A percentile compares a stretch with the other conserved stretches of the same genome.
These are phyloP conservation scores for Leavenworthia alabamica DNA, from an alignment of 345 rosid genomes.

Conservation along the genomic window DNA sequence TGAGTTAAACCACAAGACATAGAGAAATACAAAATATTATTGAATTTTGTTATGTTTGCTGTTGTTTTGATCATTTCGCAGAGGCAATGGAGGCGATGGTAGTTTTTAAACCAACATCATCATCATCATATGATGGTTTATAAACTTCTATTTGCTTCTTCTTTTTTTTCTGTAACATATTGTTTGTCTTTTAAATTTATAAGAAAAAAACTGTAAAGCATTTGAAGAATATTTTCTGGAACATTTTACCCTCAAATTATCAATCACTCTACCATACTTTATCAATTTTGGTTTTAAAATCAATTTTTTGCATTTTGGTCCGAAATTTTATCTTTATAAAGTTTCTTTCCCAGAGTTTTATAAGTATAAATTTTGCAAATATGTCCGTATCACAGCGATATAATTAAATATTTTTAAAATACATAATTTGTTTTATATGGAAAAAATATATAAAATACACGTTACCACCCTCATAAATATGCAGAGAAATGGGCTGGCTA, in stretches of 20 bases:
- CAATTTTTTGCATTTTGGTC: not conserved
- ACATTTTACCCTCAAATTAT: conserved; percentile 8
- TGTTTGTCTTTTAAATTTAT: not conserved
- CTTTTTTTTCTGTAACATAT: conserved; percentile 18
- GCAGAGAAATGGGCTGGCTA: too few relatives aligned
- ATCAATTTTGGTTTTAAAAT: not conserved
- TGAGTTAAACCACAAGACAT: conserved; percentile 40
- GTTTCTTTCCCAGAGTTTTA: too few relatives aligned
- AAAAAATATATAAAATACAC: too few relatives aligned
- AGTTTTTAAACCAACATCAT: conserved; percentile 15
- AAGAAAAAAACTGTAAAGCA: conserved; percentile 25
- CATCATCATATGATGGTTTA: conserved; percentile 1
- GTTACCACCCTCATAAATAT: too few relatives aligned
- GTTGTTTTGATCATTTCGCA: conserved; percentile 20
- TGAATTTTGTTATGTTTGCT: conserved; percentile 1
- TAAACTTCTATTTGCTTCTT: conserved; percentile 11
- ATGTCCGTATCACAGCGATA: too few relatives aligned
- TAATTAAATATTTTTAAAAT: too few relatives aligned
- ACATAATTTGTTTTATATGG: too few relatives aligned
- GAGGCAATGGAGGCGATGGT: conserved; percentile 7
- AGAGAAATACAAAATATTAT: conserved; percentile 8
- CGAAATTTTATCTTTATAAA: too few relatives aligned
- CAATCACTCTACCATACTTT: not conserved
- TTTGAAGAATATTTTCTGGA: conserved; percentile 7
- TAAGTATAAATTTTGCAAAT: too few relatives aligned